Percentiles rank a stretch among this genome's conserved stretches.
Conservation (phyloP, 805 yeast species). For the Candida sonorensis region DNA sequence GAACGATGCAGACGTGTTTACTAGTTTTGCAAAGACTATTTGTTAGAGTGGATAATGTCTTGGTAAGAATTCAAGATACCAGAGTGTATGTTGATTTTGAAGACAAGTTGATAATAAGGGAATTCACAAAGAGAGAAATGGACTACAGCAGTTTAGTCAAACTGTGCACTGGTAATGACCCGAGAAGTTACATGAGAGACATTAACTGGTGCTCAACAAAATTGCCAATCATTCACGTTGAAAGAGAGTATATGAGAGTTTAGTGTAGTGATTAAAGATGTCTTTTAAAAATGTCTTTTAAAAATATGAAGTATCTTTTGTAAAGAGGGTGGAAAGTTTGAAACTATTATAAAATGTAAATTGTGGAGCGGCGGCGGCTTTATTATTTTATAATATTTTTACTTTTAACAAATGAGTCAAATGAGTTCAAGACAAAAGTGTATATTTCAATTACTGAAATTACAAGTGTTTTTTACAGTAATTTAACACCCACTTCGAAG, state of each 20-base stretch:
- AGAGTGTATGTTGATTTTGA: slow-evolving; percentile 75
- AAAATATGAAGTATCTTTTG: too few relatives aligned
- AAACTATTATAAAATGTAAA: too few relatives aligned
- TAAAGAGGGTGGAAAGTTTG: too few relatives aligned
- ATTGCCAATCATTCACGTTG: slow-evolving; percentile 18
- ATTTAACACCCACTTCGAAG: too few relatives aligned
- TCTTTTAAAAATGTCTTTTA: too few relatives aligned
- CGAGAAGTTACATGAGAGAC: slow-evolving; percentile 66
- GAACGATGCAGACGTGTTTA: slow-evolving; percentile 84
- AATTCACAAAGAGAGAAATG: slow-evolving; percentile 65
- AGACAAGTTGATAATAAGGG: slow-evolving; percentile 59
- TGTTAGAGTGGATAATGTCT: slow-evolving; percentile 83
- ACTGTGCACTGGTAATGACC: slow-evolving; percentile 51
- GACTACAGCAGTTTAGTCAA: slow-evolving; percentile 39
- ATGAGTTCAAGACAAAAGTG: too few relatives aligned
- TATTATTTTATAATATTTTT: too few relatives aligned
- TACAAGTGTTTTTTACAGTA: too few relatives aligned
- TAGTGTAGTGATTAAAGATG: too few relatives aligned
- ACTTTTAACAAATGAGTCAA: too few relatives aligned
- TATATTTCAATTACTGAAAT: too few relatives aligned
- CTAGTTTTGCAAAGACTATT: slow-evolving; percentile 72
- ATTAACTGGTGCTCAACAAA: slow-evolving; percentile 72
- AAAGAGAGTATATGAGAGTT: slow-evolving; percentile 18
- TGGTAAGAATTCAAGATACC: slow-evolving; percentile 78
- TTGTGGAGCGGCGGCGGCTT: too few relatives aligned